Conservation (phyloP, 2,329 filamentous ascomycete genomes). For the Hansfordia pulvinata region DNA sequence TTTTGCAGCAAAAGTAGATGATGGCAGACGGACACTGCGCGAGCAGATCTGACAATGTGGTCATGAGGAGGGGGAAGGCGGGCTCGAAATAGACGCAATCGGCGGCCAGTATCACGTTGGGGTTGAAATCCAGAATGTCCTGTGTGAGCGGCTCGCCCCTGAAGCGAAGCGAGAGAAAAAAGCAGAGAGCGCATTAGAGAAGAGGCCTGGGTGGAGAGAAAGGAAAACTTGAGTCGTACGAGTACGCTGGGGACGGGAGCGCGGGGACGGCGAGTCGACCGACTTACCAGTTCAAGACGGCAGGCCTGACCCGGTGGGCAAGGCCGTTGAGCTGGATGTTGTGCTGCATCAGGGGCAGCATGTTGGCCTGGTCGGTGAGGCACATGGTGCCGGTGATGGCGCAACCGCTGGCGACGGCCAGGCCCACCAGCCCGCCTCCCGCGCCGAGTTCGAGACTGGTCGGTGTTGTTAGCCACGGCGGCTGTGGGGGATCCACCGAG, state of each 20-base stretch:
- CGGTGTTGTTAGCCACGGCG: too few relatives aligned
- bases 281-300: conserved; percentile 69
- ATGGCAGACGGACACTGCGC: conserved; percentile 52
- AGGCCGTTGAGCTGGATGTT: conserved; percentile 78
- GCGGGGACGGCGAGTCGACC: conserved; percentile 15
- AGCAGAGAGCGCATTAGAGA: too few relatives aligned
- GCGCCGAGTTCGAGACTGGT: conserved; percentile 79
- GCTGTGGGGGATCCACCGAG: too few relatives aligned
- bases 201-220: too few relatives aligned
- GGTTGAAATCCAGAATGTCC: conserved; percentile 39
- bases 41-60: conserved; percentile 64
- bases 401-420: conserved; percentile 45
- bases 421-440: conserved; percentile 75
- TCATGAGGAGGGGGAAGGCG: conserved; percentile 75
- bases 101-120: conserved; percentile 79
- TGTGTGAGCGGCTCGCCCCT: conserved; percentile 49
- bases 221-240: too few relatives aligned
- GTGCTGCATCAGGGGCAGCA: conserved; percentile 73
- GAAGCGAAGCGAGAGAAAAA: conserved; percentile 1
- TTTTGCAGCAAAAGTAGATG: conserved; percentile 87
- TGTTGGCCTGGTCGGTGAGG: conserved; percentile 78
- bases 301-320: conserved; percentile 44
- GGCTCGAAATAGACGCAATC: conserved; percentile 98
- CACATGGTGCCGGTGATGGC: conserved; percentile 43
- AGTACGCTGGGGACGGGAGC: background rate